Base-by-base conservation (phyloP, 306 rosid genomes). In the Adenanthera pavonina region DNA sequence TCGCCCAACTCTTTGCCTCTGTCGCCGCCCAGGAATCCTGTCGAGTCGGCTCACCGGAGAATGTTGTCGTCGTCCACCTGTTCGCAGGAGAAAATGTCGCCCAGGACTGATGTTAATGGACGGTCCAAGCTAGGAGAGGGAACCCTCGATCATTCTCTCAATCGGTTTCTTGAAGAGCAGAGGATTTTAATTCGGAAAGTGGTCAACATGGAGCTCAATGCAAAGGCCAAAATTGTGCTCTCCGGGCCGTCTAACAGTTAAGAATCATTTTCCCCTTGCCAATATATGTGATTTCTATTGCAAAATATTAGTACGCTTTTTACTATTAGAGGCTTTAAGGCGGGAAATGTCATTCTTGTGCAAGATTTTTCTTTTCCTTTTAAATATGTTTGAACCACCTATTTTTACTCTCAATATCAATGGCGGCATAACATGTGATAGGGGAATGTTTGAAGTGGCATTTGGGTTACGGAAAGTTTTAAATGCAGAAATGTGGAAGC, bases 191-290 rank as follows among this genome's bases (percentile, higher is more conserved):
- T 92, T 35, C 43, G 57, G 56, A 89, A 82, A 78, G 19, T 94
- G 73, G 68, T 68, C 10, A 72, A 69, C 41, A 72, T 84, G 20
- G 89, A 86, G 74, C 57, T 71, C n/a, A 56, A 73, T 85, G 80
- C 81, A 41, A 84, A 89, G 69, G 90, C 84, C 38, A 82, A 81
- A 77, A 74, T 92, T 49, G 82, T 94, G 49, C 94, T 94, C 43
- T 91, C 97, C 0, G 95, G 90, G 2, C 72, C 89, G 66, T 89
- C 94, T 0, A 94, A 94, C 87, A 89, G 97, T 94, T 80, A 80
- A 85, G 89, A 20, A 71, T 14, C 16, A 57, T 17, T 20, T n/a
- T 51, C 30, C 44, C 16, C 4, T 38, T 30, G 9, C 17, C 14
- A 52, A 72, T 20, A 51, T 16, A 51, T 16, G 8, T 14, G 13